Base-by-base conservation (phyloP, 2,329 filamentous ascomycete species). In the Xylariaceae sp. region DNA sequence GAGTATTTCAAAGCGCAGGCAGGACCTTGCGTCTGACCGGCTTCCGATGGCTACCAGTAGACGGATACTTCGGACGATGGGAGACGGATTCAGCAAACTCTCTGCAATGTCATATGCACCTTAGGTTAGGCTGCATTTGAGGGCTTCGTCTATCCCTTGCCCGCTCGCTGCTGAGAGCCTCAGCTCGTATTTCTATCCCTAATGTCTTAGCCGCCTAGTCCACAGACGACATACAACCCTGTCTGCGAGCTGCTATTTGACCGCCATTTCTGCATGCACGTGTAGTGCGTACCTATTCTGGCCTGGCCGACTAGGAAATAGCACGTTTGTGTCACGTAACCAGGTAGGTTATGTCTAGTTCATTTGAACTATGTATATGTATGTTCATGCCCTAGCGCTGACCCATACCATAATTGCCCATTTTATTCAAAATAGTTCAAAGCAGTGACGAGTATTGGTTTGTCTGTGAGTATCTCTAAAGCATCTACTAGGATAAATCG, bases 171-270 rank as follows among this genome's bases (percentile, higher is more conserved):
- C 48, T 44, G 54, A 47, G 60, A 62, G 60, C 60, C 60, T 62
- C 60, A 62, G 42, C 54, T 62, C 60, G 60, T 58, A 58, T 60
- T 62, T 57, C 57, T 60, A 56, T 55, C 54, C 32, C 44, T 56
- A 43, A 45, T 40, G 50, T 44, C 60, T 60, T 62, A 52, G 57
- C 57, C 44, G 52, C 23, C 44, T 32, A 47, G 48, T 48, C 50
- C 43, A 58, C 50, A 40, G 45, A 40, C 43, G 50, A 48, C 47
- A 60, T 57, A 9, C 40, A 56, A 52, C 60, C 60, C 45, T 60
- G 57, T 45, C 29, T 20, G 40, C 20, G 16, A 50, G 57, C 54
- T 44, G 57, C 52, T 60, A 57, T 62, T 60, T 50, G 60, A 60
- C 57, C 52, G 21, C 60, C 37, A 58, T 43, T 45, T 23, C 57